Percentiles rank a stretch among this genome's conserved stretches.
Conservation (phyloP, 495 filamentous ascomycete species). For the Glonium stellatum region DNA sequence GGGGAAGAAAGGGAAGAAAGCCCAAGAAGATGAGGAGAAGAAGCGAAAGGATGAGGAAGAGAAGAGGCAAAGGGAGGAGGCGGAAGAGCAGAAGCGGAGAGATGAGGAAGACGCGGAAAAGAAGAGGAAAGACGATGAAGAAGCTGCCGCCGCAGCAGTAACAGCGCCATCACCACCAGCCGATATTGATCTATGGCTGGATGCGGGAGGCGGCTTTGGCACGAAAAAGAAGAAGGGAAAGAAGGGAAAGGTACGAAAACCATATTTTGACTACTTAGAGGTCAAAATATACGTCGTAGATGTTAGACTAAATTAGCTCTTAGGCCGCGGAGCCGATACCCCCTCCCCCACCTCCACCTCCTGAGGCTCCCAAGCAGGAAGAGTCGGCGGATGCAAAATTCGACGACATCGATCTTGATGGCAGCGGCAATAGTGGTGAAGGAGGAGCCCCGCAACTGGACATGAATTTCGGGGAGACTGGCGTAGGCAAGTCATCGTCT, state of each 20-base stretch:
- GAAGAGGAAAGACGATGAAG: conserved; percentile 34
- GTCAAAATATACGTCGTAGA: conserved; percentile 8
- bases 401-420: conserved; percentile 28
- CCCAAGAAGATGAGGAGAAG: conserved; percentile 32
- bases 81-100: conserved; percentile 28
- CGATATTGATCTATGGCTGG: background rate
- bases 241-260: conserved; percentile 30
- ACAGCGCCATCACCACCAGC: too few species aligned
- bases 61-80: conserved; percentile 35
- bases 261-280: conserved; percentile 14
- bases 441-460: conserved; percentile 23
- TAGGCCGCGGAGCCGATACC: conserved; percentile 22
- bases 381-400: conserved; percentile 25
- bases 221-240: conserved; percentile 33
- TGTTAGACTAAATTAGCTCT: conserved; percentile 10
- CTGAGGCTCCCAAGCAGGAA: conserved; percentile 20
- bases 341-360: conserved; percentile 27
- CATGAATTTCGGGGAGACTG: conserved; percentile 25
- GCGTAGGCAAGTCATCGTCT: conserved; percentile 13
- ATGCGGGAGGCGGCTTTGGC: conserved; percentile 26
- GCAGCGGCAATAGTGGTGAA: conserved; percentile 3
- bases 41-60: conserved; percentile 33
- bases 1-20: conserved; percentile 25
- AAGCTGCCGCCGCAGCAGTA: conserved; percentile 28
- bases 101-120: conserved; percentile 33